Percentiles rank a stretch among this genome's conserved stretches.
Conservation (phyloP, 805 yeast species). For the Candida nitratophila region DNA sequence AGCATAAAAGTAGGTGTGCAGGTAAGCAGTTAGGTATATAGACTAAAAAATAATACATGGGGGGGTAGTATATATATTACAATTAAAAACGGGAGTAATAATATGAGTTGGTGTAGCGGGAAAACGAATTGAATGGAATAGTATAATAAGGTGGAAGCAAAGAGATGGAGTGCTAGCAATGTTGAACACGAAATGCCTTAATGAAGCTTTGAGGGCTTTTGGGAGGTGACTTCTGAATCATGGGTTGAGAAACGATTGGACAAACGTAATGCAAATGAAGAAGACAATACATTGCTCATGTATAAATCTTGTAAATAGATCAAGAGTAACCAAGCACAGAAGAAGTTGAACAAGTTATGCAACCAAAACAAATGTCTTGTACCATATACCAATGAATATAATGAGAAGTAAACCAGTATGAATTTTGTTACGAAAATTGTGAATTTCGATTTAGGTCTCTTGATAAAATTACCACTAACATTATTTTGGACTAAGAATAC, state of each 20-base stretch:
- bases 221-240: too few species aligned
- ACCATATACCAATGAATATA: conserved; percentile 67
- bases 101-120: too few species aligned
- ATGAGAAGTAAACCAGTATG: conserved; percentile 43
- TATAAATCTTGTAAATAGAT: conserved; percentile 17
- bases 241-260: conserved; percentile 7
- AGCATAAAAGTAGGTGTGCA: too few species aligned
- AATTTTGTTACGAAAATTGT: conserved; percentile 27
- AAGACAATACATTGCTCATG: conserved; percentile 1
- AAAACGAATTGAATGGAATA: too few species aligned
- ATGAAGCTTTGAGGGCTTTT: conserved; percentile 13
- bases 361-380: conserved; percentile 79
- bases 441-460: conserved; percentile 22
- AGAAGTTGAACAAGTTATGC: conserved; percentile 65
- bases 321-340: conserved; percentile 45
- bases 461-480: conserved; percentile 40
- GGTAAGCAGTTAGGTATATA: too few species aligned
- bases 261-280: conserved; percentile 4
- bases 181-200: neutral
- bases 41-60: too few species aligned
- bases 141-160: too few species aligned
- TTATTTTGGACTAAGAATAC: conserved; percentile 51
- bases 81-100: too few species aligned
- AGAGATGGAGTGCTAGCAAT: too few species aligned
- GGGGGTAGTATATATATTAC: too few species aligned